Percentiles rank a stretch among this genome's conserved stretches.
Conservation (phyloP, 345 rosid genomes). For the Angophora floribunda region DNA sequence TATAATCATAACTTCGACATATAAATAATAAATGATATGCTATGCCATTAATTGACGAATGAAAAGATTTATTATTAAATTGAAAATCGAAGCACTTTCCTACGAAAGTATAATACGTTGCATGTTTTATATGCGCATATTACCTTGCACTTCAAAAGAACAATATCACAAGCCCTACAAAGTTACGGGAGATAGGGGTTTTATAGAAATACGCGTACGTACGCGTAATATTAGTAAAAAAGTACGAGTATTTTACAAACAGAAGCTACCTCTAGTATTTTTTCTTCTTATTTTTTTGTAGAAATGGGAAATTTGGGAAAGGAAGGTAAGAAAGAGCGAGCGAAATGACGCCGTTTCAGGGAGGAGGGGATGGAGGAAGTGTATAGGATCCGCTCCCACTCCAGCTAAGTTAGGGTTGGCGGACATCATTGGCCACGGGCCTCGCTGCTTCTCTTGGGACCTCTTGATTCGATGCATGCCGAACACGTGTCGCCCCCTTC, state of each 20-base stretch:
- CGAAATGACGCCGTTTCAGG: neutral
- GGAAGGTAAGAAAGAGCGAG: neutral
- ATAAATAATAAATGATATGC: neutral
- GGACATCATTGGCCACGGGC: neutral
- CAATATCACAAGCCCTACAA: neutral
- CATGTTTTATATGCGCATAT: neutral
- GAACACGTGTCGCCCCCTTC: neutral
- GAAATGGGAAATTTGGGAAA: neutral
- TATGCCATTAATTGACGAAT: neutral
- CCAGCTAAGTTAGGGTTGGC: neutral
- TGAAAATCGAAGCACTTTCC: neutral
- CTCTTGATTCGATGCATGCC: neutral
- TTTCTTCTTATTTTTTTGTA: too few relatives aligned
- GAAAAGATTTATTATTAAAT: neutral
- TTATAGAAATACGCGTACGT: accelerated
- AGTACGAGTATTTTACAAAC: accelerated
- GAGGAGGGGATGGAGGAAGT: neutral
- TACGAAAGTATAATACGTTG: neutral
- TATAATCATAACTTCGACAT: neutral
- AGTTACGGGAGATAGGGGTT: neutral
- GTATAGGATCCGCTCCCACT: neutral
- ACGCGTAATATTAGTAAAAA: neutral
- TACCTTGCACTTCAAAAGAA: neutral
- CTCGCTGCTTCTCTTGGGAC: neutral
- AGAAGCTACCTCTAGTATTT: neutral